phyloP scores from a whole-genome alignment of 108 stramenopile species.

The Fragilaria crotonensis region DNA sequence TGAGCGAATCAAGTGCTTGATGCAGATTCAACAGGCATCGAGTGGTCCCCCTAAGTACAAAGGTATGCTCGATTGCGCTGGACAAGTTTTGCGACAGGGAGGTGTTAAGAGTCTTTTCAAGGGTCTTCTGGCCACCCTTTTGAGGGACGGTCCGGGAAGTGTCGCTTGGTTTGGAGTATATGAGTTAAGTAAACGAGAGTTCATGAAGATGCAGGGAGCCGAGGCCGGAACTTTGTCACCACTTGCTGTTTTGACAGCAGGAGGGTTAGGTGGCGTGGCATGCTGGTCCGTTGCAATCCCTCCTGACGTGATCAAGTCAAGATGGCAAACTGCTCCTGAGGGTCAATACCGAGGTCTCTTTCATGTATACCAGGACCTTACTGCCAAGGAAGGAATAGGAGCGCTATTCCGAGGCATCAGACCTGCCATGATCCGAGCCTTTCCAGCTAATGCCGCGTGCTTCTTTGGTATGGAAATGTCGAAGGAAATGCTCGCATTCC shows the following conservation, averaged over 20 bases:
- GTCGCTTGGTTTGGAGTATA: constrained; percentile 82
- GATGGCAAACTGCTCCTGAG: constrained; percentile 73
- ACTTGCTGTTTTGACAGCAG: constrained; percentile 60
- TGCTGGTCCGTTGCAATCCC: constrained; percentile 76
- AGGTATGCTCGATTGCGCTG: constrained; percentile 72
- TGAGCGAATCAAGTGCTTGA: constrained; percentile 80
- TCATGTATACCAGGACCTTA: constrained; percentile 54
- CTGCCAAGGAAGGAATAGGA: constrained; percentile 61
- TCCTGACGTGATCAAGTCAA: constrained; percentile 72
- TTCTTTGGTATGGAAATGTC: constrained; percentile 85
- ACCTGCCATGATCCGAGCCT: constrained; percentile 74
- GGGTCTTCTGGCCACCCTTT: constrained; percentile 65
- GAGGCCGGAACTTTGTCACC: constrained; percentile 57
- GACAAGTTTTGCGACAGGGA: constrained; percentile 44
- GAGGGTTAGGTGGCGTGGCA: constrained; percentile 82
- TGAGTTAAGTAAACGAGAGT: constrained; percentile 55
- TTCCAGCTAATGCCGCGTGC: constrained; percentile 89
- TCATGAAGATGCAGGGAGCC: constrained; percentile 58
- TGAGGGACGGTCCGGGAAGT: constrained; percentile 76
- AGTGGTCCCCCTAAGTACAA: constrained; percentile 39
- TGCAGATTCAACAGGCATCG: constrained; percentile 58
- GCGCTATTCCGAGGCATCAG: constrained; percentile 70
- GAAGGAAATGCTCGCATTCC: constrained; percentile 50
- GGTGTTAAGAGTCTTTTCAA: constrained; percentile 65
- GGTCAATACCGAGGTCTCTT: constrained; percentile 59